These are phyloP conservation scores for Hymenoscyphus repandus DNA, from an alignment of 2,329 filamentous ascomycete genomes.

Conservation along the genomic window DNA sequence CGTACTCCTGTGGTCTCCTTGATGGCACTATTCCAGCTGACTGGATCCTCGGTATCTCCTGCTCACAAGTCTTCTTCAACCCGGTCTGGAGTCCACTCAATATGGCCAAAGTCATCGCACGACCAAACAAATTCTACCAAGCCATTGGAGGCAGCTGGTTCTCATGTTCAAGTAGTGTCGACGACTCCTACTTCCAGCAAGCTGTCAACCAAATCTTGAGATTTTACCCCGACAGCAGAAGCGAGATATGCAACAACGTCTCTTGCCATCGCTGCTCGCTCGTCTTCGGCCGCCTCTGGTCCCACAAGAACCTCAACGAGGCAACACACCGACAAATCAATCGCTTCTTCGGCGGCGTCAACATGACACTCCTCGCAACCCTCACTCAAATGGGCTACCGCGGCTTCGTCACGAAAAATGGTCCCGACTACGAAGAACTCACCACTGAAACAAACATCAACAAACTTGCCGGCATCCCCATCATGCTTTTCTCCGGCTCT, in stretches of 20 bases:
- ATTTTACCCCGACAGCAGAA: constrained; percentile 48
- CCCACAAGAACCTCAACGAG: constrained; percentile 59
- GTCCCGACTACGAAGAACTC: constrained; percentile 41
- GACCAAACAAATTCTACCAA: constrained; percentile 45
- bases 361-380: constrained; percentile 51
- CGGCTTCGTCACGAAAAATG: constrained; percentile 49
- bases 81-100: constrained; percentile 53
- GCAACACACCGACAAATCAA: constrained; percentile 58
- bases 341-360: constrained; percentile 57
- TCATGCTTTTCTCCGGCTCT: constrained; percentile 50
- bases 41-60: constrained; percentile 54
- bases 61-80: constrained; percentile 60
- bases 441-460: constrained; percentile 45
- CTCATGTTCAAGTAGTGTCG: constrained; percentile 41
- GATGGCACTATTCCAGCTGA: constrained; percentile 52
- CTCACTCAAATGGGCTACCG: constrained; percentile 51
- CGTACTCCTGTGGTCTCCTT: constrained; percentile 52
- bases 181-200: constrained; percentile 46
- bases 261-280: constrained; percentile 56
- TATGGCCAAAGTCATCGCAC: constrained; percentile 47
- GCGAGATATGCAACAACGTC: constrained; percentile 56
- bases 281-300: constrained; percentile 58
- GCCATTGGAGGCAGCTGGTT: constrained; percentile 49
- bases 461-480: constrained; percentile 46
- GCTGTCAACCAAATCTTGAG: constrained; percentile 51